Base-by-base conservation (phyloP, 176 grass and related monocot species). In the Oryza meridionalis region DNA sequence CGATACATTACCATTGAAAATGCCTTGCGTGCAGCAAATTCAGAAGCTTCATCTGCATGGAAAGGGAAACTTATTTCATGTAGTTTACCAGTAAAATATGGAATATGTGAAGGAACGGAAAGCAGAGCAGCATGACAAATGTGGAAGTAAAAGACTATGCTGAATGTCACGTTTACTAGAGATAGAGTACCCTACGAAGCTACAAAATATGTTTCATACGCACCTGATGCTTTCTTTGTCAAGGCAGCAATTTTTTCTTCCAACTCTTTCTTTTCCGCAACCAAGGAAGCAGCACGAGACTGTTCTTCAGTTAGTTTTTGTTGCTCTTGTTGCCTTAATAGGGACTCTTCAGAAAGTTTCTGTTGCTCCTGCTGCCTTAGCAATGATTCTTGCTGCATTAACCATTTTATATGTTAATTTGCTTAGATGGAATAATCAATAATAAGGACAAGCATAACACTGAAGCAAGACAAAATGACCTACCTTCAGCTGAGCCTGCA, bases 151-250 rank as follows among this genome's bases (percentile, higher is more conserved):
- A 74, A 15, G 25, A 19, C 1, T 75, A 40, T 45, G 65, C 73
- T 67, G 33, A 32, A 21, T 32, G 65, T 22, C 47, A 79, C n/a
- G 25, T 75, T 59, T 67, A 32, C 69, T 45, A 47, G 22, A 17
- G 19, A 66, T 40, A 59, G 29, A 78, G 53, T 75, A 61, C 11
- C n/a, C 74, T 65, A 72, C 25, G 59, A 67, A 1, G 32, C 74
- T 65, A 72, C 25, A 59, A 67, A 4, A 55, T 40, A 69, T 70
- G 40, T 63, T 65, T 11, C 74, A 73, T 86, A 16, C 75, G 78
- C 65, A 98, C 96, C 93, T 93, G 93, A 92, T 53, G 85, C 83
- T 90, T 92, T 98, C 76, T 90, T 98, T 74, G 86, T 84, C 73
- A 98, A 90, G 31, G 82, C 63, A 84, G 44, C 47, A 63, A 95